Percentiles rank a stretch among this genome's conserved stretches.
phyloP scores from a whole-genome alignment of 768 basidiomycete species.

The Thelephora aurantiotincta region DNA sequence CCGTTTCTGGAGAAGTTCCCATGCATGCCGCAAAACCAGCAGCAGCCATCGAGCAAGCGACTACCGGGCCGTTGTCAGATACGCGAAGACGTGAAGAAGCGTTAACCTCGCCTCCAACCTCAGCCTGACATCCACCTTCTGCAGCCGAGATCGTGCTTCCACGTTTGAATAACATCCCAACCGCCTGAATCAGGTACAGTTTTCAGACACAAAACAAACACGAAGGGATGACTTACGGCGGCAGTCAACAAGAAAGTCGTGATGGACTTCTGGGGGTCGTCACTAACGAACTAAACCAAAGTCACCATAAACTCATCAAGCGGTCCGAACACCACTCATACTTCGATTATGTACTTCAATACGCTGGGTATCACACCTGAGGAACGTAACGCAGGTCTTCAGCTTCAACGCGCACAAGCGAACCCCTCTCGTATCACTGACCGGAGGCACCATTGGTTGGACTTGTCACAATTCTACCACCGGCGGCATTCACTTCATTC shows the following conservation, averaged over 20 bases:
- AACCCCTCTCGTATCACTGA: neutral
- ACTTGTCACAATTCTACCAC: conserved; percentile 89
- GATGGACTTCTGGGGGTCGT: conserved; percentile 80
- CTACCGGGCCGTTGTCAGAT: conserved; percentile 19
- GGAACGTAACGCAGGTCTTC: neutral
- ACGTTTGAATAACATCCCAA: conserved; percentile 94
- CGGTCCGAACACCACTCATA: conserved; percentile 12
- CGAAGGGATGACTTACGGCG: conserved; percentile 35
- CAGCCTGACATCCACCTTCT: conserved; percentile 90
- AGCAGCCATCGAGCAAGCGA: conserved; percentile 93
- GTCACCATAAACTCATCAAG: neutral
- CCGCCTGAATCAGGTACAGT: too few relatives aligned
- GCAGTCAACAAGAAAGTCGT: conserved; percentile 86
- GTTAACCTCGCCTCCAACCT: conserved; percentile 62
- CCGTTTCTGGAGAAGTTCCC: conserved; percentile 82
- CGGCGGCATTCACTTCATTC: conserved; percentile 88
- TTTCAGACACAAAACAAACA: neutral
- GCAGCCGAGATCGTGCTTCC: conserved; percentile 96
- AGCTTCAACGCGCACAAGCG: neutral
- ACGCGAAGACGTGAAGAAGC: neutral
- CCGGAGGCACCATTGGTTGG: conserved; percentile 33
- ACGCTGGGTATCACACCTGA: conserved; percentile 86
- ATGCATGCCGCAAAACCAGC: conserved; percentile 91
- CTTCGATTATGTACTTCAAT: conserved; percentile 80
- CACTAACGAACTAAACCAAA: conserved; percentile 58